Evolutionary conservation across 805 yeast species (phyloP).

Genomic region (Ogataea pignaliae): DNA sequence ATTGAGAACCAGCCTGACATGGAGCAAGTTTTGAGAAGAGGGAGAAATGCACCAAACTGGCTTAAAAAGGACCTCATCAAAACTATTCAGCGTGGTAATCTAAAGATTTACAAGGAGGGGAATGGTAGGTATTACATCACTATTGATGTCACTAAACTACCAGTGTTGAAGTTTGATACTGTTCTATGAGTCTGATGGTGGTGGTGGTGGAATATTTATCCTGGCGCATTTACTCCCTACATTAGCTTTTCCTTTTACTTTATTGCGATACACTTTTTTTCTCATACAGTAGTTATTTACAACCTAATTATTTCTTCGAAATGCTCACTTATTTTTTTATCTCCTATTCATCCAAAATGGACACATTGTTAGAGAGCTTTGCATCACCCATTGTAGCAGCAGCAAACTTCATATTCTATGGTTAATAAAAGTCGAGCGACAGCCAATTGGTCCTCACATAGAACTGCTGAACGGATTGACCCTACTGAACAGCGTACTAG

Average conservation of each 20-base stretch:
- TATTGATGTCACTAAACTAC: conserved; percentile 16
- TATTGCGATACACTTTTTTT: no score
- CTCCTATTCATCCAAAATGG: not conserved
- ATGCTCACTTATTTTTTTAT: not conserved
- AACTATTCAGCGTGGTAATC: conserved; percentile 15
- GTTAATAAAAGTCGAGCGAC: not conserved
- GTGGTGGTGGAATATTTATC: no score
- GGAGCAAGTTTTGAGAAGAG: conserved; percentile 13
- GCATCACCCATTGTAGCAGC: no score
- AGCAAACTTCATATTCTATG: not conserved
- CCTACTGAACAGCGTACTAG: conserved; percentile 39
- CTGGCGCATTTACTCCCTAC: no score
- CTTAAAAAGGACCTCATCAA: conserved; percentile 15
- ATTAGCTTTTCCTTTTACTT: no score
- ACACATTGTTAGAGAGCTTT: no score
- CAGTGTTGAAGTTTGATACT: conserved; percentile 1
- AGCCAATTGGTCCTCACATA: not conserved
- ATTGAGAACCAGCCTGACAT: conserved; percentile 20
- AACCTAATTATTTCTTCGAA: no score
- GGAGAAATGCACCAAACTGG: conserved; percentile 14
- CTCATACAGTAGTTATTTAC: no score
- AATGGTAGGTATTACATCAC: conserved; percentile 18
- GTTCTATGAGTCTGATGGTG: no score
- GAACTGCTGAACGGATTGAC: conserved; percentile 36
- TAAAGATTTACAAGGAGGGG: conserved; percentile 12